phyloP scores from a whole-genome alignment of 768 basidiomycete genomes.

The Trametes villosa region DNA sequence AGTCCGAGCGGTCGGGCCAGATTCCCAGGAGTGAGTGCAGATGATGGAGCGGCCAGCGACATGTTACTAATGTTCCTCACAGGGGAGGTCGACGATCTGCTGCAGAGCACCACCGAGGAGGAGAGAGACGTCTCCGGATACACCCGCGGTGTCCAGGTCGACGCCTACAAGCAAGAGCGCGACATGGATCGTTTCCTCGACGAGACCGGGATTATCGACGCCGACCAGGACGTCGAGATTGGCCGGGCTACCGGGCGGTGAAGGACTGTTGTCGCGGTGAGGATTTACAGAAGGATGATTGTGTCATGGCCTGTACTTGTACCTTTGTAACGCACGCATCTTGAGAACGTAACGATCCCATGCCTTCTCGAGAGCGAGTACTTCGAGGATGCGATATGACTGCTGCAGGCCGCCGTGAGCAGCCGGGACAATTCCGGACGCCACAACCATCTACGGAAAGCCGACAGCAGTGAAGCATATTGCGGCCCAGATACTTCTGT shows the following conservation, averaged over 20 bases:
- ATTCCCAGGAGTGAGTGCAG: slow-evolving; percentile 25
- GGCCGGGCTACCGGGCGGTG: slow-evolving; percentile 21
- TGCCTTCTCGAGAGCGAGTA: too few species aligned
- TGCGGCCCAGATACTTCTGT: too few species aligned
- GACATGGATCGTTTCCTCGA: slow-evolving; percentile 27
- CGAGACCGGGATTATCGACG: slow-evolving; percentile 16
- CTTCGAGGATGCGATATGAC: too few species aligned
- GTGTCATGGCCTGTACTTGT: not conserved
- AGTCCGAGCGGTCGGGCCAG: slow-evolving; percentile 26
- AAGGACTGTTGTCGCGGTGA: not conserved
- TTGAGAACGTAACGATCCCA: too few species aligned
- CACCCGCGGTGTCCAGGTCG: slow-evolving; percentile 32
- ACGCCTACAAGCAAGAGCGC: slow-evolving; percentile 32
- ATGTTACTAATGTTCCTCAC: not conserved
- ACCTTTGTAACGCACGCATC: too few species aligned
- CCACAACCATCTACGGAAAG: too few species aligned
- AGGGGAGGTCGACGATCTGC: slow-evolving; percentile 33
- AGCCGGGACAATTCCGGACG: too few species aligned
- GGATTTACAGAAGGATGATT: not conserved
- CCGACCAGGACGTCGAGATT: slow-evolving; percentile 23
- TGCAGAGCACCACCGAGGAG: slow-evolving; percentile 16
- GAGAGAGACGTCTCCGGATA: slow-evolving; percentile 24
- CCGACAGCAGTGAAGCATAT: too few species aligned
- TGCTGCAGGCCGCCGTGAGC: too few species aligned
- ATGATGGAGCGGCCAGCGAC: not conserved